Evolutionary conservation across 2,329 filamentous ascomycete species (phyloP).

Genomic region (Colletotrichum spinosum): DNA sequence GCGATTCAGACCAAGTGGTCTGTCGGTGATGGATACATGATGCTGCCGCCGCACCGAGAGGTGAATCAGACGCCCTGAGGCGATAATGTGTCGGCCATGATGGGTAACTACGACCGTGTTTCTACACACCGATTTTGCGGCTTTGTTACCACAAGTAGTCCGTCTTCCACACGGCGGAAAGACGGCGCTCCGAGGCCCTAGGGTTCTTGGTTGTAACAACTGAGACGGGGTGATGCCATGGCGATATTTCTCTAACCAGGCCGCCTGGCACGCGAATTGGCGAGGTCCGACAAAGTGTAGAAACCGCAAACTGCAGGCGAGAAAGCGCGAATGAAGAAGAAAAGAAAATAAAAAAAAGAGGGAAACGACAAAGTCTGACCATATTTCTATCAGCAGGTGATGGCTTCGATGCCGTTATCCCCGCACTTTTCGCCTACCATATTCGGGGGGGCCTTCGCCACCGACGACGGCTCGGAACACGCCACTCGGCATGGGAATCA

Average conservation of each 20-base stretch:
- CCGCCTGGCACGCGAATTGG: constrained; percentile 14
- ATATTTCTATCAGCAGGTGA: constrained; percentile 37
- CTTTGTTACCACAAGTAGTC: too few species aligned
- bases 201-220: not conserved
- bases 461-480: constrained; percentile 32
- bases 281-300: constrained; percentile 1
- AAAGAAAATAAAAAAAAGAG: not conserved
- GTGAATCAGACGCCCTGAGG: too few species aligned
- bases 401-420: constrained; percentile 32
- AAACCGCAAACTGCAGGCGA: not conserved
- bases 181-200: too few species aligned
- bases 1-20: too few species aligned
- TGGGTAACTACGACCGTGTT: too few species aligned
- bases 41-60: too few species aligned
- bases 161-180: too few species aligned
- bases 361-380: constrained; percentile 24
- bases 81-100: too few species aligned
- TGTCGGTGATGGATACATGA: too few species aligned
- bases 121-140: too few species aligned
- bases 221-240: constrained; percentile 21
- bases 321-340: not conserved
- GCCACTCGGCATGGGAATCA: constrained; percentile 34
- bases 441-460: constrained; percentile 31
- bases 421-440: constrained; percentile 30
- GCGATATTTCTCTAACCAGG: constrained; percentile 6